Evolutionary conservation across 2,329 filamentous ascomycete genomes (phyloP), one percentile per base, ranked within the genome.

Genomic region (Tricladium varicosporioides): DNA sequence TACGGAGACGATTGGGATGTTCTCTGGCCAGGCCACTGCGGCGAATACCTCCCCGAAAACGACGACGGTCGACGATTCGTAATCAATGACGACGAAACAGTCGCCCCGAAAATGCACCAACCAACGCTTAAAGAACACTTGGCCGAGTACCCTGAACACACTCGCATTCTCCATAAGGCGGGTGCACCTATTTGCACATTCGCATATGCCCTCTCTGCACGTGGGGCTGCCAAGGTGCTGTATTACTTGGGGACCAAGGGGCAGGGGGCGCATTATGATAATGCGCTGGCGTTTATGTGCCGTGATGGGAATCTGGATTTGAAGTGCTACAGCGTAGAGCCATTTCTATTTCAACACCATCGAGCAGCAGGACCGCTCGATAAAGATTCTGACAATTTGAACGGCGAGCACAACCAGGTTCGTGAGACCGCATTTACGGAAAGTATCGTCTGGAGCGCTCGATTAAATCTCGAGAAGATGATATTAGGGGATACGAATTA

Each of bases 221-320:
- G 49, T 10, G 64, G 64, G 1, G 64, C 64, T 2, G 78, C 82
- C 63, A 86, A 86, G 70, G 81, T 86, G 14, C 78, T 82, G 53
- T 85, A 81, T 71, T 82, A 85, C 63, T 74, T 86, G 5, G 83
- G 83, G 56, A 50, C 63, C 2, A 69, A 73, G 58, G 65, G 67
- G 31, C 61, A 71, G 1, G 67, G 65, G 0, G 61, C 70, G 0
- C 14, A 19, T 15, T 71, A 73, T 44, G 71, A 73, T 50, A 72
- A 72, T 44, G 65, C 67, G 3, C 61, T 73, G 2, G 70, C 69
- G 5, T 63, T 58, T 9, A 53, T 72, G 33, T 73, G 71, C 45
- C 62, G 67, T 43, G 66, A 69, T 36, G 66, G 65, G 0, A 64
- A 67, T 5, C 60, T 73, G 18, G 64, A 67, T 16, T 59, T 68